Percentiles rank a stretch among this genome's conserved stretches.
phyloP scores from a whole-genome alignment of 2,329 filamentous ascomycete species.

The Leptographium lundbergii region DNA sequence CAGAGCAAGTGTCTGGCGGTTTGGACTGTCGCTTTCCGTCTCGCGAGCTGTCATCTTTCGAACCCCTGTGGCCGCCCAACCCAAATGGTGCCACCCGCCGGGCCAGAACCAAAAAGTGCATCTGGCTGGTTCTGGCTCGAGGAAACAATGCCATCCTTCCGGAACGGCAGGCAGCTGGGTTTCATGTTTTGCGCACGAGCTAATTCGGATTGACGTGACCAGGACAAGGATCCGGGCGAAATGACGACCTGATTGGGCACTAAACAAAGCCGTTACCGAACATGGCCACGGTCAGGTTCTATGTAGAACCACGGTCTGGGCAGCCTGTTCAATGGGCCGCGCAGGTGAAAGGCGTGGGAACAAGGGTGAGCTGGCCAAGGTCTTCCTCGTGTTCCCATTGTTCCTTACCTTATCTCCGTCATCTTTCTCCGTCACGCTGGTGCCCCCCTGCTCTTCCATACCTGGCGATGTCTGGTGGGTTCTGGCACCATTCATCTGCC shows the following conservation, averaged over 20 bases:
- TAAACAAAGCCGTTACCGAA: neutral
- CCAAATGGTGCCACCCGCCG: neutral
- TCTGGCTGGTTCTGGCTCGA: no score
- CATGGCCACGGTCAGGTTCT: neutral
- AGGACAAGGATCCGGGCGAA: neutral
- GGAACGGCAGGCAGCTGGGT: neutral
- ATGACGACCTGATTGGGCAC: neutral
- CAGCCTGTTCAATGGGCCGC: no score
- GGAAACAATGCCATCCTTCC: neutral
- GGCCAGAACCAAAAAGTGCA: no score
- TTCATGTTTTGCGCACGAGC: neutral
- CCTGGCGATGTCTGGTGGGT: neutral
- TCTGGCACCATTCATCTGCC: neutral
- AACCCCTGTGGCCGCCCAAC: neutral
- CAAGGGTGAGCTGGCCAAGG: neutral
- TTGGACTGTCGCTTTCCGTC: neutral
- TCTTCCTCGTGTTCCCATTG: neutral
- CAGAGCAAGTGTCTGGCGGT: no score
- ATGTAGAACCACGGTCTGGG: neutral
- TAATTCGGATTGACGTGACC: no score
- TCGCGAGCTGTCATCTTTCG: neutral
- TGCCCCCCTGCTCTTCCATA: neutral
- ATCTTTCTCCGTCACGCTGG: neutral
- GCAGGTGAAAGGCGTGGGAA: neutral
- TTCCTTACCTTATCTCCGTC: neutral